Evolutionary conservation across 208 protist genomes (phyloP), one percentile per base, ranked within the genome.

Genomic region (Leishmania amazonensis): DNA sequence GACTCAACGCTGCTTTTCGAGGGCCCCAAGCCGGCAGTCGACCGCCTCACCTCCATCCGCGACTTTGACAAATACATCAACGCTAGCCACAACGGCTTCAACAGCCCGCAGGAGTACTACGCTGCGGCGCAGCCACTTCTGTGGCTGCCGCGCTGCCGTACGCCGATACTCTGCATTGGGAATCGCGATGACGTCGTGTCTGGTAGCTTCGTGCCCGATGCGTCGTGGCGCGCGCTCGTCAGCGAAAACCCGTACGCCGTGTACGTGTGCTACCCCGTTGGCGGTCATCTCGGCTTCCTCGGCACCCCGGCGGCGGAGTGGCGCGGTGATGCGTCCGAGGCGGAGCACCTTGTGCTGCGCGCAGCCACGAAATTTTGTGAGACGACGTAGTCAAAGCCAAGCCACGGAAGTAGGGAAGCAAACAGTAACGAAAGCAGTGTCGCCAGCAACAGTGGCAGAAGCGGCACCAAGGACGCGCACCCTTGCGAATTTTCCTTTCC

Each of bases 251-350:
- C 79, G 24, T 80, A 78, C 60, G 64, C 89, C 4, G 75, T 86
- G 45, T 93, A 87, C 64, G 80, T 93, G 42, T 81, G 85, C 71
- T 80, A 93, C 54, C 92, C 90, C 2, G 75, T 80, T 8, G 92
- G 92, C 8, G 92, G 92, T 3, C 92, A 96, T 64, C 47, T 96
- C 31, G 90, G 90, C 38, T 96, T 91, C 70, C 19, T 96, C 21
- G 82, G 82, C 2, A 78, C 60, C 70, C 83, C 89, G 11, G 73
- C 86, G 21, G 74, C 64, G 13, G 86, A 90, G 78, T 75, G 76
- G 76, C 38, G 58, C 54, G 70, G 81, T 24, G 81, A 84, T 0
- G 81, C 75, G 58, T 74, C 75, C 54, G 81, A 84, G 81, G 81
- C 76, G 31, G 81, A 84, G 81, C 64, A 42, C 57, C 76, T 86